Base-by-base conservation (phyloP, 2,329 filamentous ascomycete genomes). In the Claviceps sp. region DNA sequence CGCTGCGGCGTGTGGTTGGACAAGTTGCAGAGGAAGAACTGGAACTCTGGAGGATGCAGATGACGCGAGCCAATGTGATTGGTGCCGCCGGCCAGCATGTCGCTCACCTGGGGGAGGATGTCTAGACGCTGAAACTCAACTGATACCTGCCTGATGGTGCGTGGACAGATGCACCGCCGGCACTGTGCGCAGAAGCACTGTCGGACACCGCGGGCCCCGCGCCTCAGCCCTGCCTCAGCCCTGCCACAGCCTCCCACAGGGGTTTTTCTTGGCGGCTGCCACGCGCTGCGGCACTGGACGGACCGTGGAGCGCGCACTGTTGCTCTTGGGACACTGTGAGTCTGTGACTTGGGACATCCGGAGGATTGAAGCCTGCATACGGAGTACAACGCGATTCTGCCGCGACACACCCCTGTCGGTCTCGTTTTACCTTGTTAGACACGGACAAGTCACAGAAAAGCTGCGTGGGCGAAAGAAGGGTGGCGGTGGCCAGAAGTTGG, bases 331-430 rank as follows among this genome's bases (percentile, higher is more conserved):
- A 34, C 1, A 34, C 30, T 4, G 30, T 34, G 24, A 24, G 24
- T 24, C 24, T 24, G 24, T 24, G 30, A 34, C 30, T 34, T 34
- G 30, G 30, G 42, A 11, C 22, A 26, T 44, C 11, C 22, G 19
- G 42, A 26, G 42, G 5, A 44, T 44, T 17, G 24, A 17, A 16
- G 43, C 43, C 24, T 45, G 43, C 24, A 8, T 8, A 14, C 45
- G 16, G n/a, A 19, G n/a, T 30, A 14, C 14, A 41, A 41, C n/a
- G 8, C 13, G 6, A 3, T 37, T 19, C 26, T 19, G 47, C 51
- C 41, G 47, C 46, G 48, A 47, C 47, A 47, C 30, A 47, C 42
- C 51, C 51, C 37, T 52, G 50, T 45, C 46, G 17, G 6, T 10
- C n/a, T 19, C 45, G 51, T 52, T 41, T 52, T 52, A 34, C 37